These are phyloP conservation scores for Lophiotrema nucula DNA, from an alignment of 495 filamentous ascomycete species.

Conservation along the genomic window DNA sequence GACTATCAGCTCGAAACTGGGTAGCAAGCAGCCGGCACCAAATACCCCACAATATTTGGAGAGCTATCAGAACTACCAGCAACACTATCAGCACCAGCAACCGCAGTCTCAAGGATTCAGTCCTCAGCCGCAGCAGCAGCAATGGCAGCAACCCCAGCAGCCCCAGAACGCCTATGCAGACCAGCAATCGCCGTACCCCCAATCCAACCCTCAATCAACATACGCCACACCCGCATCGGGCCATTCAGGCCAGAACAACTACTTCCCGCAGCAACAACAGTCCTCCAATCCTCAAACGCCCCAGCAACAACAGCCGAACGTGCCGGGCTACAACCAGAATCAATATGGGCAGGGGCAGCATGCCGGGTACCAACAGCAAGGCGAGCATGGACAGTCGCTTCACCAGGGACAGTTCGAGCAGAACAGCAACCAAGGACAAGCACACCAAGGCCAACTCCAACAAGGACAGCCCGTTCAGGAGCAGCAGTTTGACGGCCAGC, in stretches of 20 bases:
- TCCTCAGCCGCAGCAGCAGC: slow-evolving; percentile 11
- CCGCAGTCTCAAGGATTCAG: not conserved
- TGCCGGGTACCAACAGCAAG: not conserved
- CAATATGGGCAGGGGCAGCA: slow-evolving; percentile 5
- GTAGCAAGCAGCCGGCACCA: slow-evolving; percentile 15
- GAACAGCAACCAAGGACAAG: not conserved
- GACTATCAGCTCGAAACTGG: slow-evolving; percentile 28
- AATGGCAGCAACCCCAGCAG: slow-evolving; percentile 7
- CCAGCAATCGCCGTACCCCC: slow-evolving; percentile 18
- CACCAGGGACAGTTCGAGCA: slow-evolving; percentile 1
- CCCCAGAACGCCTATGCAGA: slow-evolving; percentile 3
- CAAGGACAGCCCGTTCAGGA: not conserved
- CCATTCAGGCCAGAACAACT: slow-evolving; percentile 26
- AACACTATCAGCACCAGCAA: slow-evolving; percentile 24
- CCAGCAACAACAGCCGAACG: slow-evolving; percentile 2
- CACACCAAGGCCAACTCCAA: slow-evolving; percentile 5
- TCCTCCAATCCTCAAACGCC: not conserved
- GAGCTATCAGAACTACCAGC: slow-evolving; percentile 26
- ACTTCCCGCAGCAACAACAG: slow-evolving; percentile 18
- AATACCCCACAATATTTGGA: slow-evolving; percentile 25
- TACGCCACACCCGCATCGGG: slow-evolving; percentile 23
- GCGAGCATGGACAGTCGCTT: not conserved
- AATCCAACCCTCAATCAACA: slow-evolving; percentile 15
- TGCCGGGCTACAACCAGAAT: slow-evolving; percentile 9
- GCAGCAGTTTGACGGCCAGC: slow-evolving; percentile 12